Percentiles rank a stretch among this genome's conserved stretches.
Evolutionary conservation across 495 filamentous ascomycete species (phyloP).

Genomic region (Rhypophila decipiens): DNA sequence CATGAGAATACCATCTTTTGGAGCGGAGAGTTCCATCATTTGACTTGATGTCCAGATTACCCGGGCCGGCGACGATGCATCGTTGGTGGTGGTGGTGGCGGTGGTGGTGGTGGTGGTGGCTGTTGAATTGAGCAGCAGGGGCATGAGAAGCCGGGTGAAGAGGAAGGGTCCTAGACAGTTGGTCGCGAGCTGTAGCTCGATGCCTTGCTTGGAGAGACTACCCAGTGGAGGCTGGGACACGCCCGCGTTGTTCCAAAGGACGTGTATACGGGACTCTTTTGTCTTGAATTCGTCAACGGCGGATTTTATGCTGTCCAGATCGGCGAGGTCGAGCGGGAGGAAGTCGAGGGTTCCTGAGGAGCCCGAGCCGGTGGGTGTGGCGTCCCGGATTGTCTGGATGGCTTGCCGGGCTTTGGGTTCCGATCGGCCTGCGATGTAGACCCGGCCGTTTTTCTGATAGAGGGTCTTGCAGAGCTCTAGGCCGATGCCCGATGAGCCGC

Average conservation of each 20-base stretch:
- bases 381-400: slow-evolving; percentile 16
- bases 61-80: neutral
- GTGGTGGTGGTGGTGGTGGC: neutral
- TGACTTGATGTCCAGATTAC: slow-evolving; percentile 2
- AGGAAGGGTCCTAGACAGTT: slow-evolving; percentile 4
- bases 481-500: slow-evolving; percentile 38
- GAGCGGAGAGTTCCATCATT: slow-evolving; percentile 11
- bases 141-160: slow-evolving; percentile 2
- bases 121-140: neutral
- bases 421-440: slow-evolving; percentile 43
- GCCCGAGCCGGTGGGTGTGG: slow-evolving; percentile 5
- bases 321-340: slow-evolving; percentile 20
- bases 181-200: slow-evolving; percentile 17
- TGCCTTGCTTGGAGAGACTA: slow-evolving; percentile 27
- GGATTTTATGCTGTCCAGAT: slow-evolving; percentile 20
- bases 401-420: slow-evolving; percentile 13
- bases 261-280: slow-evolving; percentile 16
- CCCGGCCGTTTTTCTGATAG: slow-evolving; percentile 30
- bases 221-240: slow-evolving; percentile 26
- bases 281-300: slow-evolving; percentile 16
- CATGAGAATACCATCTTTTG: slow-evolving; percentile 27
- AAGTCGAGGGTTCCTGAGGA: slow-evolving; percentile 16
- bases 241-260: slow-evolving; percentile 33
- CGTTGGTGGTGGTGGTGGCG: neutral
- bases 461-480: slow-evolving; percentile 35